phyloP scores from a whole-genome alignment of 768 basidiomycete genomes.

The Asterophora parasitica region DNA sequence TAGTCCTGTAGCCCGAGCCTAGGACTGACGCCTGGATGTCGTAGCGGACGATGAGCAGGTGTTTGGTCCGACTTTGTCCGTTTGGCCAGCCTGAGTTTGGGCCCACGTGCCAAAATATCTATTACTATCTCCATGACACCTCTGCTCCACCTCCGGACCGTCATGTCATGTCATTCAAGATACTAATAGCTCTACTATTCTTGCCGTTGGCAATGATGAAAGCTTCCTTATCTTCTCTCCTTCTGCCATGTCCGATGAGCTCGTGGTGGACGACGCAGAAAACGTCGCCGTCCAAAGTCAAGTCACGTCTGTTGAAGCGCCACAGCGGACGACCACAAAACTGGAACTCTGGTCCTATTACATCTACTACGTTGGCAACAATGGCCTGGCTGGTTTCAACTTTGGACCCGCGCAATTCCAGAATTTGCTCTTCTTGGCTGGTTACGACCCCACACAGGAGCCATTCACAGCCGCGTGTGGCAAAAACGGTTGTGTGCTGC shows the following conservation, averaged over 20 bases:
- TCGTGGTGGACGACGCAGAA: not conserved
- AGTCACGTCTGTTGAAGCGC: conserved; percentile 22
- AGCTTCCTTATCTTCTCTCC: too few species aligned
- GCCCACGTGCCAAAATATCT: conserved; percentile 6
- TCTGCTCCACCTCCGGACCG: too few species aligned
- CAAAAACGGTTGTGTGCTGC: conserved; percentile 55
- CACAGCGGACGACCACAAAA: conserved; percentile 35
- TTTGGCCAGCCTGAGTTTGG: not conserved
- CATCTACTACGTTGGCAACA: conserved; percentile 62
- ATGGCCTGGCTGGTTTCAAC: conserved; percentile 64
- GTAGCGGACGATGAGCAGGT: conserved; percentile 15
- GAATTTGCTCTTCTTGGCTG: conserved; percentile 67
- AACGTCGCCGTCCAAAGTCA: conserved; percentile 17
- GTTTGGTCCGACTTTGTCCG: conserved; percentile 38
- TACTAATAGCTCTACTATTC: too few species aligned
- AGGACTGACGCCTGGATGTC: conserved; percentile 8
- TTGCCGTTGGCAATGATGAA: too few species aligned
- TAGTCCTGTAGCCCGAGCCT: conserved; percentile 16
- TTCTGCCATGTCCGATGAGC: not conserved
- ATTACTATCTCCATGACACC: too few species aligned
- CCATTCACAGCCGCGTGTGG: conserved; percentile 51
- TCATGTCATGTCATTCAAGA: too few species aligned
- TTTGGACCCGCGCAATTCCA: conserved; percentile 75
- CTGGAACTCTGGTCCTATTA: conserved; percentile 58
- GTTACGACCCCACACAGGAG: conserved; percentile 59